Base-by-base conservation (phyloP, 2,329 filamentous ascomycete genomes). In the Sclerotinia minor region DNA sequence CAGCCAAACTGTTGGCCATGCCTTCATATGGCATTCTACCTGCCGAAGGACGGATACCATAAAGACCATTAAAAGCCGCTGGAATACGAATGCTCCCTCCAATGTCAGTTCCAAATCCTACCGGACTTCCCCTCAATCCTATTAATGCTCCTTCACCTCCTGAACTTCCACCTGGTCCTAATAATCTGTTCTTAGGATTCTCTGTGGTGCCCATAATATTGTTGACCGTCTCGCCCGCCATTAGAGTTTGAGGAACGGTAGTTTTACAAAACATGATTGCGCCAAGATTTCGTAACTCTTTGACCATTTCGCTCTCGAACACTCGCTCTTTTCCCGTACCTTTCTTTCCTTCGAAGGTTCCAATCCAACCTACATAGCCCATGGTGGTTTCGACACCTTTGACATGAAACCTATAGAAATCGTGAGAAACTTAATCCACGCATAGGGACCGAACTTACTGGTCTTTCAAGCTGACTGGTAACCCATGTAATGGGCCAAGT, bases 281-380 rank as follows among this genome's bases (percentile, higher is more conserved):
- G 11, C 81, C 80, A 1, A 80, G 75, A 29, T 75, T 72, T 6
- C 78, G 73, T 11, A 82, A 74, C 26, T 81, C 76, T n/a, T 73
- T 76, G 9, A 80, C 78, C 63, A 82, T 73, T 55, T 76, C 76
- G 59, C 84, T 87, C 77, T 90, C 81, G 71, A 82, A 83, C 53
- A 80, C 76, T 75, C 77, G 78, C 78, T 79, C 85, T 73, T 79
- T 84, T 44, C 79, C 82, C 68, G 79, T 83, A 3, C 79, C 81
- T 68, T 82, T 81, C 53, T 81, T 78, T 63, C 84, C 86, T 76
- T 89, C 78, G 71, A 87, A 85, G 0, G 84, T 85, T 8, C 83
- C 84, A n/a, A 89, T 84, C 82, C 86, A 87, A 68, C 87, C 85
- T 32, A 89, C 80, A 73, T 89, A 89, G 17, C 86, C 87, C 81